Conservation (phyloP, 2,329 filamentous ascomycete genomes). For the Elsinoe fawcettii region DNA sequence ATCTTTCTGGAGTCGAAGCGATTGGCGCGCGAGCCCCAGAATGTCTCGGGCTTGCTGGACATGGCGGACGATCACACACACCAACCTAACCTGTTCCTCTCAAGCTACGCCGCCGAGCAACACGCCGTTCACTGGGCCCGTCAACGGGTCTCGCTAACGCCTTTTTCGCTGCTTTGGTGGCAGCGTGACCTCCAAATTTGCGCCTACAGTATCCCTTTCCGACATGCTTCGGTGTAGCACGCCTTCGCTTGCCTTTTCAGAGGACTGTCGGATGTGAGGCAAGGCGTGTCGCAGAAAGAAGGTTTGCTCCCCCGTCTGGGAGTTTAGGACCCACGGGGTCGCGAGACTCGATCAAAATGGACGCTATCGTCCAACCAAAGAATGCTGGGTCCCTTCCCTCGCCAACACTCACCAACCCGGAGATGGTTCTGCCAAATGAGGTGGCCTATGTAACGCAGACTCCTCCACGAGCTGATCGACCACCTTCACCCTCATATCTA, state of each 20-base stretch:
- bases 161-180: slow-evolving; percentile 1
- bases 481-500: slow-evolving; percentile 20
- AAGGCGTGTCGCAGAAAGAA: background rate
- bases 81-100: slow-evolving; percentile 7
- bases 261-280: background rate
- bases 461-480: slow-evolving; percentile 20
- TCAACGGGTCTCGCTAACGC: slow-evolving; percentile 10
- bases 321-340: background rate
- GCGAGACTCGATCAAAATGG: slow-evolving; percentile 6
- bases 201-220: background rate
- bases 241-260: background rate
- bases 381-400: slow-evolving; percentile 50
- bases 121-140: slow-evolving; percentile 4
- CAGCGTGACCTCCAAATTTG: background rate
- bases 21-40: slow-evolving; percentile 7
- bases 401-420: slow-evolving; percentile 83
- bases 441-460: slow-evolving; percentile 18
- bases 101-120: slow-evolving; percentile 8
- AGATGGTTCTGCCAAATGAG: slow-evolving; percentile 80
- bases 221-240: slow-evolving; percentile 9
- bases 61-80: slow-evolving; percentile 9
- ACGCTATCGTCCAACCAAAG: background rate
- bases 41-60: background rate
- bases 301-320: background rate
- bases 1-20: background rate